Evolutionary conservation across 1,284 basidiomycete species (phyloP), one percentile per base, ranked within the genome.

Genomic region (Peniophora sp.): DNA sequence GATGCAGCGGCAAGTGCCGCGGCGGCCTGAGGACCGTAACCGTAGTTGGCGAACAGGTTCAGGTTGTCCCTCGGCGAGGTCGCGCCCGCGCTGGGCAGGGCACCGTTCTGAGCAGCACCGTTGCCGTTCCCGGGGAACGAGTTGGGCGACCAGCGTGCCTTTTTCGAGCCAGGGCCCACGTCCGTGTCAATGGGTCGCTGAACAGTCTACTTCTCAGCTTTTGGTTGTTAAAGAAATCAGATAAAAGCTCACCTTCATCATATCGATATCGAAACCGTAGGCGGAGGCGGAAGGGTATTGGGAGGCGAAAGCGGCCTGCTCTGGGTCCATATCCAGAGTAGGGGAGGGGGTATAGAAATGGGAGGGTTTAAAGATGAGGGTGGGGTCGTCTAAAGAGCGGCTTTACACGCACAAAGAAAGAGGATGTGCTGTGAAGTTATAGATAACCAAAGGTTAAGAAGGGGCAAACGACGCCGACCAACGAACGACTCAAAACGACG

Each of bases 81-180:
- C 54, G 63, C 61, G 44, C 61, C 59, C 53, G 62, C 55, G 49
- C 66, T 65, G 48, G 70, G 55, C 56, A 69, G 72, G 36, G 65
- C 65, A 57, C 69, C 70, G 42, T 69, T 61, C 27, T 32, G 27
- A 12, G 27, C 27, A 32, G 27, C 27, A 32, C 27, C 27, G 27
- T 32, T 32, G 49, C 66, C 64, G 51, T 68, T 66, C 48, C 62
- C 56, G 52, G 67, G 63, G 59, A 81, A 78, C 22, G 82, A 82
- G 54, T 75, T 82, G 52, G 85, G 86, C 47, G 85, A 88, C 86
- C 87, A 90, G 57, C 88, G 84, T 51, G 88, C 81, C 70, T 91
- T 92, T 78, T 92, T 92, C 48, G 85, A 75, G 68, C 89, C 86
- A 60, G 86, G 85, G 61, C 86, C 87, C 62, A 82, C 83, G 57